phyloP scores from a whole-genome alignment of 768 basidiomycete genomes.

The Mycena maculata region DNA sequence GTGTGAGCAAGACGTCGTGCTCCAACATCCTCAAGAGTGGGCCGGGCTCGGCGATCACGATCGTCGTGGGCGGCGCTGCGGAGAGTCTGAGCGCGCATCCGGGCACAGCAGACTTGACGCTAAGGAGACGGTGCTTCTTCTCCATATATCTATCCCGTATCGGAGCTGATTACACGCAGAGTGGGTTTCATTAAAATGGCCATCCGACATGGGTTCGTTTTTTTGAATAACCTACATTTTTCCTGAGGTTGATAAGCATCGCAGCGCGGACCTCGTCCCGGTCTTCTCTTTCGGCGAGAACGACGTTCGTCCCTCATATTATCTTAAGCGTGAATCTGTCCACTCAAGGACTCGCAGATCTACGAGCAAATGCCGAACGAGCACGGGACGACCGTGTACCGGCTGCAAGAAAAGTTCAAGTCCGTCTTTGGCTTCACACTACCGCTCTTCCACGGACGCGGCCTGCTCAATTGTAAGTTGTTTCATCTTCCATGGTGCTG shows the following conservation, averaged over 20 bases:
- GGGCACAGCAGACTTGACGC: conserved; percentile 93
- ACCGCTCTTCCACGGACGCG: conserved; percentile 97
- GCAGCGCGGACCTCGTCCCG: conserved; percentile 93
- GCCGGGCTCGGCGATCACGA: conserved; percentile 81
- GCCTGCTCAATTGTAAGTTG: conserved; percentile 86
- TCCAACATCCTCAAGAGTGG: conserved; percentile 83
- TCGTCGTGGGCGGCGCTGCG: conserved; percentile 96
- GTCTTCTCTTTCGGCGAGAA: conserved; percentile 99
- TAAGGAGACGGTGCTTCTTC: conserved; percentile 70
- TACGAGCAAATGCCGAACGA: conserved; percentile 98
- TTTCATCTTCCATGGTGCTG: neutral
- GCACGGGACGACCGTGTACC: conserved; percentile 88
- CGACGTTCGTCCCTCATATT: conserved; percentile 65
- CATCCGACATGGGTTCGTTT: conserved; percentile 83
- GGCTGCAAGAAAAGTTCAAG: conserved; percentile 92
- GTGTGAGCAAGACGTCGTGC: conserved; percentile 91
- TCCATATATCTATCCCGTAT: neutral
- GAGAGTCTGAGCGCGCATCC: conserved; percentile 95
- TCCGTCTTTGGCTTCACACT: conserved; percentile 94
- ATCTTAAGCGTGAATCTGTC: neutral
- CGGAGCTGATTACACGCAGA: conserved; percentile 49
- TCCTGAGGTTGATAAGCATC: conserved; percentile 10
- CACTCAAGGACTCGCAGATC: conserved; percentile 83
- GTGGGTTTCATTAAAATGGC: conserved; percentile 96
- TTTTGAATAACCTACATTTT: neutral